Base-by-base conservation (phyloP, 768 basidiomycete species). In the Tricholoma bakamatsutake region DNA sequence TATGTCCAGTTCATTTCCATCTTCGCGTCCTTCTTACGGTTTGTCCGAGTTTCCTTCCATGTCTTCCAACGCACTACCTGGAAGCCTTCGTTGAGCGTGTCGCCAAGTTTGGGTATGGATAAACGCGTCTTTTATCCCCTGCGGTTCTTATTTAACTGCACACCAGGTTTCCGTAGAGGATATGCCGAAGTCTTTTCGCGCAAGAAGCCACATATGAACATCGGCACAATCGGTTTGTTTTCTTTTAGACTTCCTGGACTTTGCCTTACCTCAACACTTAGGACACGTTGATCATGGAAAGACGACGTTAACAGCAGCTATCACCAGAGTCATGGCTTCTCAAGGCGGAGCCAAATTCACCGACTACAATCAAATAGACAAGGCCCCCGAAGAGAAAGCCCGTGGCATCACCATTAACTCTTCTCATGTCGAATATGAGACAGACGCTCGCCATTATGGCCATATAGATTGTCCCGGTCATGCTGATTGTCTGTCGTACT, bases 391-490 rank as follows among this genome's bases (percentile, higher is more conserved):
- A 74, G 97, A 99, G 78, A 96, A 93, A 74, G 96, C 96, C 58
- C 92, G 97, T 70, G 97, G 97, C 73, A 99, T 99, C 74, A 99
- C 97, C 59, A 99, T 99, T 73, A 94, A 96, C 73, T 96, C 97
- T 18, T 84, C 97, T 51, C 97, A 99, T 69, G 94, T 99, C 69
- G 97, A 99, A 71, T 99, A 99, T 70, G 94, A 98, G 79, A 96
- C 96, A 34, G 76, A 76, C 15, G 76, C 71, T 35, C 83, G 96
- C 54, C 96, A 98, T 68, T 98, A 98, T 64, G 96, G 95, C 24
- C 96, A 98, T 71, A 96, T 98, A 67, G 96, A 98, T 74, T 98
- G 95, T 74, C 93, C 93, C 12, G 92, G 93, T 67, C 93, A 96
- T 69, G 92, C 93, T 55, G 93, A 96, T 78, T 96, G 93, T 91